Evolutionary conservation across 176 grass and related monocot genomes (phyloP).

Genomic region (Cenchrus americanus): DNA sequence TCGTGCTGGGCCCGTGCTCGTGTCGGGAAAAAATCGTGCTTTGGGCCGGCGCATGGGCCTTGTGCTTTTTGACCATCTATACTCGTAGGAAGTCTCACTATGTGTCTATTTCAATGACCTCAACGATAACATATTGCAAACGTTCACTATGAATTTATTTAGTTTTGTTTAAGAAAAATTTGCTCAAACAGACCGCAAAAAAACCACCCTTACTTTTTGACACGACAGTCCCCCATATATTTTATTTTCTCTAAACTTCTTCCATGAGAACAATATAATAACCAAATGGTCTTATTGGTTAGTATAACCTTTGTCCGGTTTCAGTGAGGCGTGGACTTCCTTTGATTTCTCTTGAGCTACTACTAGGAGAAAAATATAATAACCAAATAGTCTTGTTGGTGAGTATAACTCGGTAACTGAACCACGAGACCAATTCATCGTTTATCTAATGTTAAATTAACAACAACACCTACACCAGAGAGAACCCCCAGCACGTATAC

Average conservation of each 20-base stretch:
- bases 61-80: too few species aligned
- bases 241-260: too few species aligned
- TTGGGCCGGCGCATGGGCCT: too few species aligned
- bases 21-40: too few species aligned
- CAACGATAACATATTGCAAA: not conserved
- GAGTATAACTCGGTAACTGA: not conserved
- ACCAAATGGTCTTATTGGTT: too few species aligned
- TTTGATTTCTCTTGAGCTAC: not conserved
- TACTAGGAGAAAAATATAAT: not conserved
- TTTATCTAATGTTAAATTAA: not conserved
- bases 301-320: too few species aligned
- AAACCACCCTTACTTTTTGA: not conserved
- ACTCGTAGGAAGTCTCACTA: not conserved
- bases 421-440: not conserved
- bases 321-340: not conserved
- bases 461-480: not conserved
- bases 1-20: too few species aligned
- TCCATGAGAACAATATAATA: too few species aligned
- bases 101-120: not conserved
- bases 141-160: not conserved
- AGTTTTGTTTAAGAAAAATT: not conserved
- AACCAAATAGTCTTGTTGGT: not conserved
- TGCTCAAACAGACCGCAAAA: not conserved
- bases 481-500: not conserved
- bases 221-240: not conserved